Base-by-base conservation (phyloP, 257 asterid species). In the Nicotiana otophora region DNA sequence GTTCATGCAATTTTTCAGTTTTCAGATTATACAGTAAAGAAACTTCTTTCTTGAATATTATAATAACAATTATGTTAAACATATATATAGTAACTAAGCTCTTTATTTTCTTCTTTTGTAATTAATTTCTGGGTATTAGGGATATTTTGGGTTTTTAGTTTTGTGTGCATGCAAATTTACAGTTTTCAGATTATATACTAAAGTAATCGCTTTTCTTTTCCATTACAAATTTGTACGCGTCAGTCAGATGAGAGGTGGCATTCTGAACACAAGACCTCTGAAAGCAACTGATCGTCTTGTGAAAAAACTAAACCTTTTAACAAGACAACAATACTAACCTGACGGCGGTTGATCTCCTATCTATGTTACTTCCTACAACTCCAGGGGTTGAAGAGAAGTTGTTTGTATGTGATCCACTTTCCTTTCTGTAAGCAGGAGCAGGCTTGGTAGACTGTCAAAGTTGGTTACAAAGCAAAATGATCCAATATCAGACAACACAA, bases 381-480 rank as follows among this genome's bases (percentile, higher is more conserved):
- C 82, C 92, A 85, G 87, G 79, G 76, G 86, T 81, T 54, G 95
- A 84, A 64, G 91, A 82, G 23, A 81, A 77, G 36, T 90, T 86
- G 70, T 87, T 91, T 58, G 91, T 84, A 66, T 33, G 69, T 20
- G 98, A 84, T 60, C 91, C 95, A 88, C 90, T 90, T 63, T 94
- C 98, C 89, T 92, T 94, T 89, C 87, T 91, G 87, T 87, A 85
- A n/a, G 90, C 85, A 10, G 93, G 72, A 46, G 83, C 94, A 61
- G 87, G 89, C 81, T 83, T 84, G 79, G 87, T 57, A 86, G 92
- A 81, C 81, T 94, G 90, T 57, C 28, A 80, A 60, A 72, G 34
- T 15, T 51, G 5, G 42, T 75, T 51, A 75, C 42, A 51, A 26
- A 75, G 6, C 42, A 75, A 75, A 75, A 51, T 4, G 30, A 26